Base-by-base conservation (phyloP, 2,329 filamentous ascomycete genomes). In the Metarhizium album region DNA sequence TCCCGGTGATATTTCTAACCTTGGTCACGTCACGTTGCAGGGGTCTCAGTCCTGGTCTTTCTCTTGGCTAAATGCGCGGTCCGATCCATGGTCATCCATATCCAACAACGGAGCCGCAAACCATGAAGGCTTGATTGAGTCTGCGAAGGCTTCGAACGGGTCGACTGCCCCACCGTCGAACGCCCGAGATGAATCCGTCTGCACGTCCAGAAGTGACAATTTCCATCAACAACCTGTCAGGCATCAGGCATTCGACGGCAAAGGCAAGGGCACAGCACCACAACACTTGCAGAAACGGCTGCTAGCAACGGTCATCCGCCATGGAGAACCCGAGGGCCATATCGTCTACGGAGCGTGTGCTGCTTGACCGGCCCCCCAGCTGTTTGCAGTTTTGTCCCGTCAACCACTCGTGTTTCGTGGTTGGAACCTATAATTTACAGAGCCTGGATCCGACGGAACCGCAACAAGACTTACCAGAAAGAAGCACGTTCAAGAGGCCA, bases 341-440 rank as follows among this genome's bases (percentile, higher is more conserved):
- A 29, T 55, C 60, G 8, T 76, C 78, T 6, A 63, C 74, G 31
- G 64, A 67, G 47, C 78, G 78, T 3, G 60, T 78, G 29, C 72
- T 65, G 4, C 69, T 89, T 20, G 79, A 86, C 48, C 71, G 86
- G 0, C 86, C 86, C 3, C 87, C 87, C 2, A 87, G 86, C 60
- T 90, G 86, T 62, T 74, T 90, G n/a, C 82, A 87, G 54, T 88
- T 90, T 59, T 86, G 80, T 55, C 81, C 82, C 1, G 65, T 67
- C 1, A 63, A 80, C 52, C 78, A 80, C 0, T 69, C 81, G 0
- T 80, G 84, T 60, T 83, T 95, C 57, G 73, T 94, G 0, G 78
- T 95, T 46, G 91, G 90, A 38, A 95, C 90, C 1, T 96, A 96
- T 67, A 80, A 85, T 55, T 75, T 95, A 27, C 73, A 89, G 55